These are phyloP conservation scores for Beta vulgaris DNA, from an alignment of 148 eudicot species.

Conservation along the genomic window DNA sequence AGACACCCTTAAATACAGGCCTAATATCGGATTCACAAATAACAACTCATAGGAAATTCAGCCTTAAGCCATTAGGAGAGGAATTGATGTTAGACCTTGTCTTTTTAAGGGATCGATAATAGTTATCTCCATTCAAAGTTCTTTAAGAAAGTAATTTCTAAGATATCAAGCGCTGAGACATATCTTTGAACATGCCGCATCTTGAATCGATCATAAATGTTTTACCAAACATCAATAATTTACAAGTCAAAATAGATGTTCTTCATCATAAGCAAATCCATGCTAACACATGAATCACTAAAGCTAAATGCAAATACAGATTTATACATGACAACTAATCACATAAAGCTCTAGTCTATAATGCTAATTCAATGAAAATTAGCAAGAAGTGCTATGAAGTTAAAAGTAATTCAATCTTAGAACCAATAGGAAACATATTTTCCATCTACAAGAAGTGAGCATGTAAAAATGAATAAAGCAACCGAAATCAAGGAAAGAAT, in stretches of 20 bases:
- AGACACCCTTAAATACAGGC: too few species aligned
- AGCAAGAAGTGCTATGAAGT: not conserved
- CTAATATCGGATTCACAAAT: too few species aligned
- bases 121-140: too few species aligned
- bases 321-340: not conserved
- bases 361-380: not conserved
- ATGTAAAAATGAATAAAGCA: too few species aligned
- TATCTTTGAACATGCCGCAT: not conserved
- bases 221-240: too few species aligned
- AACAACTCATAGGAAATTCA: too few species aligned
- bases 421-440: not conserved
- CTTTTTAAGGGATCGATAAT: too few species aligned
- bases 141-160: too few species aligned
- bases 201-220: not conserved
- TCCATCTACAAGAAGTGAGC: not conserved
- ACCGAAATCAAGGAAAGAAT: not conserved
- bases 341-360: not conserved
- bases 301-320: not conserved
- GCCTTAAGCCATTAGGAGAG: too few species aligned
- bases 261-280: not conserved
- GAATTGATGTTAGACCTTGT: too few species aligned
- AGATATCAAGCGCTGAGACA: not conserved
- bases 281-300: not conserved
- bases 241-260: not conserved
- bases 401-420: not conserved